Evolutionary conservation across 352 stramenopile species (phyloP), one percentile per base, ranked within the genome.

Genomic region (Pythium aphanidermatum): DNA sequence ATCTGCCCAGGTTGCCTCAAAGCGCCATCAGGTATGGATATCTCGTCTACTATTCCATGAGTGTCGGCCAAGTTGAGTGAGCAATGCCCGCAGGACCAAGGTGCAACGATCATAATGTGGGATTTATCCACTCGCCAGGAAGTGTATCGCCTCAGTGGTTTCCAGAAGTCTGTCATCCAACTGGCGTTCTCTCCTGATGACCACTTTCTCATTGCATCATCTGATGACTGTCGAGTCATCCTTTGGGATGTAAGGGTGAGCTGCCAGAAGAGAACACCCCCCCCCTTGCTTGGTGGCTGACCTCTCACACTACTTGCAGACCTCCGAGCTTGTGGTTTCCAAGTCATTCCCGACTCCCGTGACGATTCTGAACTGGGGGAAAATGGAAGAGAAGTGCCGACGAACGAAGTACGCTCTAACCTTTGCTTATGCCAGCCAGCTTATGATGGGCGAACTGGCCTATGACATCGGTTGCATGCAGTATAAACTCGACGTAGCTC

Each of bases 381-480:
- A 55, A 3, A 65, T 83, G 49, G 73, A 86, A 25, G 74, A 87
- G 56, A 87, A 88, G 41, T 67, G 58, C 13, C 67, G 74, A 0
- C 74, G 74, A 1, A 74, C 75, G 5, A 87, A 84, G 56, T 86
- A 91, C 52, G 52, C 55, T 24, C 59, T 91, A 34, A 66, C 68
- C 4, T 68, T 91, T 54, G 76, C 79, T 20, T 64, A 84, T 55
- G 76, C 72, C 13, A 86, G 72, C 26, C 76, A 91, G 46, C 51
- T 87, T 16, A 46, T 83, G 10, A 51, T 65, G 23, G 75, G 68
- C 25, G 70, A 87, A 24, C 55, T 87, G 39, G 74, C 73, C 3
- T 89, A 84, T 53, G 75, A 87, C 44, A 85, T 91, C 38, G 51
- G 53, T 3, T 74, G 68, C 45, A 91, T 91, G 76, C 76, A 91